These are phyloP conservation scores for Combretum micranthum DNA, from an alignment of 345 rosid genomes.

Conservation along the genomic window DNA sequence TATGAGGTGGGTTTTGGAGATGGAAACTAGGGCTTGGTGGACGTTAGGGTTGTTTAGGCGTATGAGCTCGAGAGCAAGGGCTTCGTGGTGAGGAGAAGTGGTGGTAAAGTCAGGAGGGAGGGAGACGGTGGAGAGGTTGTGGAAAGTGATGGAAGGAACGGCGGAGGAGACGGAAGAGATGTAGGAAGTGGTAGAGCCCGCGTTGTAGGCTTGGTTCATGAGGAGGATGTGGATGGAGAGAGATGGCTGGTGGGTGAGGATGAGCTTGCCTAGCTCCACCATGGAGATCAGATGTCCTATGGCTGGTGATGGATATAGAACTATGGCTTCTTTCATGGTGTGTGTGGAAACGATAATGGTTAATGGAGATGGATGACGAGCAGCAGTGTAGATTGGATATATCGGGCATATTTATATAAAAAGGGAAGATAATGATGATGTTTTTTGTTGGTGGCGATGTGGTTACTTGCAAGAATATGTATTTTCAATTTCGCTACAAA, in stretches of 20 bases:
- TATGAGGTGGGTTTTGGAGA: conserved; percentile 22
- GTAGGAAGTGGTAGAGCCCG: conserved; percentile 29
- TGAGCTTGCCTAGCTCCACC: conserved; percentile 55
- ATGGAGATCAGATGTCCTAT: conserved; percentile 59
- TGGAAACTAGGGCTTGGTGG: conserved; percentile 19
- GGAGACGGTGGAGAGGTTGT: conserved; percentile 29
- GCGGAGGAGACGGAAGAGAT: conserved; percentile 23
- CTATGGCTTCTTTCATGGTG: conserved; percentile 24
- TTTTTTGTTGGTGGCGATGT: too few relatives aligned
- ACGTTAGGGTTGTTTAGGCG: too few relatives aligned
- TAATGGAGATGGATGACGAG: too few relatives aligned
- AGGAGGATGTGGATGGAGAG: conserved; percentile 42
- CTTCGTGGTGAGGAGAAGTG: too few relatives aligned
- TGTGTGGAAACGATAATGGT: too few relatives aligned
- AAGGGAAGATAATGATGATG: too few relatives aligned
- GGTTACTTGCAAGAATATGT: too few relatives aligned
- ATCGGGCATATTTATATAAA: too few relatives aligned
- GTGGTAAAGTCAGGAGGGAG: background rate
- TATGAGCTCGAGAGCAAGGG: too few relatives aligned
- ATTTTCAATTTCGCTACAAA: too few relatives aligned
- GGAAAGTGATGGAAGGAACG: conserved; percentile 33
- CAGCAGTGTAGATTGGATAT: too few relatives aligned
- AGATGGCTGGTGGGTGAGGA: conserved; percentile 36
- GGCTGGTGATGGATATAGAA: conserved; percentile 54
- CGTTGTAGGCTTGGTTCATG: conserved; percentile 27